Conservation (phyloP, 352 stramenopile species). For the Globisporangium alternatum region DNA sequence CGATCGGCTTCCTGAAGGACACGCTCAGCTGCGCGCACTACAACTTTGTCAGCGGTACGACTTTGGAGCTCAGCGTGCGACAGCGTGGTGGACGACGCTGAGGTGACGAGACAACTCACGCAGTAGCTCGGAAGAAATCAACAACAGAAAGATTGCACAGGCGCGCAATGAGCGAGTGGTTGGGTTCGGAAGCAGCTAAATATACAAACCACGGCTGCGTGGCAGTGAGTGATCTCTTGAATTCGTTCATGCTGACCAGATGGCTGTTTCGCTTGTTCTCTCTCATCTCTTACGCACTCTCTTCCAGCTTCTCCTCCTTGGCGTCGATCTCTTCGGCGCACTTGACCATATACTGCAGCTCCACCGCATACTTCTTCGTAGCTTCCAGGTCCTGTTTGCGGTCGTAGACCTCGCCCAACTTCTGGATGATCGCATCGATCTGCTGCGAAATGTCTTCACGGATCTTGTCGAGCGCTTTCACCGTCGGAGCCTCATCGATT, state of each 20-base stretch:
- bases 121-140: background rate
- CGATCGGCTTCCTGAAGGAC: conserved; percentile 93
- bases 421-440: conserved; percentile 71
- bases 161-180: too few relatives aligned
- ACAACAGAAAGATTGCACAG: background rate
- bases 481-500: conserved; percentile 52
- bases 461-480: conserved; percentile 54
- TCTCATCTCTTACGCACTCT: background rate
- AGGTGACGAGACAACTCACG: background rate
- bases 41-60: conserved; percentile 79
- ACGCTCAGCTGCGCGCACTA: conserved; percentile 76
- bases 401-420: conserved; percentile 77
- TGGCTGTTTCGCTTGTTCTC: too few relatives aligned
- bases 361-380: conserved; percentile 65
- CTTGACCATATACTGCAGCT: conserved; percentile 88
- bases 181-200: too few relatives aligned
- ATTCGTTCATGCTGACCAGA: too few relatives aligned
- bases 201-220: too few relatives aligned
- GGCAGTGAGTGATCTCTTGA: too few relatives aligned
- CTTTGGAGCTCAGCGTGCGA: conserved; percentile 74
- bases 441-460: conserved; percentile 58
- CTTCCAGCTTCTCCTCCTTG: conserved; percentile 73
- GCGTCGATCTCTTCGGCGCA: conserved; percentile 77
- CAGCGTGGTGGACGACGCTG: conserved; percentile 73
- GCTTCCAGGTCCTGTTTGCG: conserved; percentile 67